phyloP scores from a whole-genome alignment of 2,329 filamentous ascomycete genomes.

The Hortaea sp. region DNA sequence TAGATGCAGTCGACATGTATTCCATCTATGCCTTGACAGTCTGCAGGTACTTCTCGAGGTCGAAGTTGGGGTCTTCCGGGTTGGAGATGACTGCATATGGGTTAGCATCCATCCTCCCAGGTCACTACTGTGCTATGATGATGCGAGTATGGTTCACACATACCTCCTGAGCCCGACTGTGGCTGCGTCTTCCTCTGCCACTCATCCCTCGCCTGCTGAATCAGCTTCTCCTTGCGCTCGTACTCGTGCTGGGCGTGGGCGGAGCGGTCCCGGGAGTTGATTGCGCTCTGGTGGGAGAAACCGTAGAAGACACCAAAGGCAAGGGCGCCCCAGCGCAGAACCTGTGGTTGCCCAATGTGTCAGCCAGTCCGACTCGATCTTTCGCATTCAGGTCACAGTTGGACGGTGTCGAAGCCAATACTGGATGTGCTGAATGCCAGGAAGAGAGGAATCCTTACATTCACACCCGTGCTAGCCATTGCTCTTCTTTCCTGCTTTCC shows the following conservation, averaged over 20 bases:
- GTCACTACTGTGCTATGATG: neutral
- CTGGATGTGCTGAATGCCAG: neutral
- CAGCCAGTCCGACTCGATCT: neutral
- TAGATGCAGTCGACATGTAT: no score
- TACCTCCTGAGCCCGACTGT: slow-evolving; percentile 29
- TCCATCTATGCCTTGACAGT: neutral
- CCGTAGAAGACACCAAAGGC: slow-evolving; percentile 90
- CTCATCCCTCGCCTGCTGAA: slow-evolving; percentile 85
- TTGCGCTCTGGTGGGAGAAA: slow-evolving; percentile 79
- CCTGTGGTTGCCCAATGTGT: slow-evolving; percentile 43
- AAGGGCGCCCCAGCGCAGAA: slow-evolving; percentile 93
- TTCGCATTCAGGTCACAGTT: neutral
- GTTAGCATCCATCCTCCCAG: neutral
- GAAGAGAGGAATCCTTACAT: slow-evolving; percentile 31
- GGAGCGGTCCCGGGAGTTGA: slow-evolving; percentile 61
- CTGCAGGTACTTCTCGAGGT: slow-evolving; percentile 64
- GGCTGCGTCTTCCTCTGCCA: slow-evolving; percentile 62
- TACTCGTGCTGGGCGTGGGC: slow-evolving; percentile 71
- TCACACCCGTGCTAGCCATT: slow-evolving; percentile 42
- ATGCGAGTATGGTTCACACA: neutral
- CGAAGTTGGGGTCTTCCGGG: slow-evolving; percentile 79
- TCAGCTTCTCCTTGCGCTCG: slow-evolving; percentile 81
- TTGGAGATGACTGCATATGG: slow-evolving; percentile 54
- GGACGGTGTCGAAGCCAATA: neutral
- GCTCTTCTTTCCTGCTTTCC: neutral